A percentile compares a stretch with the other conserved stretches of the same genome.
phyloP scores from a whole-genome alignment of 208 protist species.

The Jaenimonas drosophilae region DNA sequence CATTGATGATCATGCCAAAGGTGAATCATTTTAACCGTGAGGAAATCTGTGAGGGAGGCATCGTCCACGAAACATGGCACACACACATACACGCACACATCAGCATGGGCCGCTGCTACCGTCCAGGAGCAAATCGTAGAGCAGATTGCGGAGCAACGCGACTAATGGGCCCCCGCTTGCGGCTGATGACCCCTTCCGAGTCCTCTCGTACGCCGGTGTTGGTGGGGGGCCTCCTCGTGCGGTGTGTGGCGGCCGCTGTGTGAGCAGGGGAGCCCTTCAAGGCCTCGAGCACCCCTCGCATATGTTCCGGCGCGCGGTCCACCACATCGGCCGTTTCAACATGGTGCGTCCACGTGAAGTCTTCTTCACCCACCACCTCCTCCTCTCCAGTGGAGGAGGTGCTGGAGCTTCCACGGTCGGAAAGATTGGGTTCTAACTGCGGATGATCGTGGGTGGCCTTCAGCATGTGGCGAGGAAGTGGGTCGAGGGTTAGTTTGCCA shows the following conservation, averaged over 20 bases:
- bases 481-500: constrained; percentile 74
- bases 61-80: no score
- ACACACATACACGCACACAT: no score
- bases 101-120: no score
- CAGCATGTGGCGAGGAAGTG: constrained; percentile 46
- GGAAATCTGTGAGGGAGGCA: no score
- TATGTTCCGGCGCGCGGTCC: constrained; percentile 69
- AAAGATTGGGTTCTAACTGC: not conserved
- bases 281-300: constrained; percentile 56
- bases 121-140: constrained; percentile 30
- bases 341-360: constrained; percentile 50
- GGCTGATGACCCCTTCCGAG: constrained; percentile 62
- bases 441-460: not conserved
- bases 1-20: no score
- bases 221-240: not conserved
- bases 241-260: not conserved
- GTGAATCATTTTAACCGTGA: no score
- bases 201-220: not conserved
- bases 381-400: not conserved
- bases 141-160: no score
- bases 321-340: constrained; percentile 68
- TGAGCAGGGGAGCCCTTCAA: constrained; percentile 15
- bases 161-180: constrained; percentile 72
- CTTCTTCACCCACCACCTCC: constrained; percentile 6
- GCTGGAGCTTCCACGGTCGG: not conserved